Base-by-base conservation (phyloP, 2,329 filamentous ascomycete species). In the Cladophialophora bantiana region DNA sequence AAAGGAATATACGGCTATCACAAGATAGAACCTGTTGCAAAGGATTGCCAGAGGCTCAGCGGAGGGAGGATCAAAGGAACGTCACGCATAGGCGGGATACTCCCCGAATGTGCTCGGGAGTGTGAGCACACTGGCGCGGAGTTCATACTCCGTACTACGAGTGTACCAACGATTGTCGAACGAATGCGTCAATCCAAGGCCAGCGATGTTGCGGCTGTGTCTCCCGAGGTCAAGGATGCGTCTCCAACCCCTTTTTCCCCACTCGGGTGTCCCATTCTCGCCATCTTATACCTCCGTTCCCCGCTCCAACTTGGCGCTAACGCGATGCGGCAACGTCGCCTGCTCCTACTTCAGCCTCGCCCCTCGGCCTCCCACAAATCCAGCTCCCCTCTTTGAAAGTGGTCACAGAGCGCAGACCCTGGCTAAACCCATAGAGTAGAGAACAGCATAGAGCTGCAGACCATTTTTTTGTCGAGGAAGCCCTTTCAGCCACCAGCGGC, bases 331-430 rank as follows among this genome's bases (percentile, higher is more conserved):
- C 45, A 50, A 26, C 40, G 26, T 26, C 26, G 26, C 20, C 12
- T 26, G 36, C 45, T 7, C 20, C 12, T 50, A 50, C 45, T 50
- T 42, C 45, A 50, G 45, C 45, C 45, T 50, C 45, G 45, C 15
- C 18, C 45, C 45, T 50, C 18, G n/a, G 40, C 40, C 15, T 26
- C 4, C 20, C n/a, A n/a, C 18, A 12, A 12, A 20, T 50, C 45
- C 4, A 50, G 15, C 13, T 15, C 13, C 38, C 38, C 12, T n/a
- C 15, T 42, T 42, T 18, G 38, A 42, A 15, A 18, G 15, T 15
- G 12, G 26, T 26, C 26, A 26, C 26, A 26, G 2, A 26, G 26
- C 26, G 15, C 38, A 42, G 38, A 12, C 38, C 38, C 38, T 42
- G 12, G 13, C 38, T 26, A n/a, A 42, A 42, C 15, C 15, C 15